phyloP scores from a whole-genome alignment of 495 filamentous ascomycete genomes.

The Hypoxylon trugodes region DNA sequence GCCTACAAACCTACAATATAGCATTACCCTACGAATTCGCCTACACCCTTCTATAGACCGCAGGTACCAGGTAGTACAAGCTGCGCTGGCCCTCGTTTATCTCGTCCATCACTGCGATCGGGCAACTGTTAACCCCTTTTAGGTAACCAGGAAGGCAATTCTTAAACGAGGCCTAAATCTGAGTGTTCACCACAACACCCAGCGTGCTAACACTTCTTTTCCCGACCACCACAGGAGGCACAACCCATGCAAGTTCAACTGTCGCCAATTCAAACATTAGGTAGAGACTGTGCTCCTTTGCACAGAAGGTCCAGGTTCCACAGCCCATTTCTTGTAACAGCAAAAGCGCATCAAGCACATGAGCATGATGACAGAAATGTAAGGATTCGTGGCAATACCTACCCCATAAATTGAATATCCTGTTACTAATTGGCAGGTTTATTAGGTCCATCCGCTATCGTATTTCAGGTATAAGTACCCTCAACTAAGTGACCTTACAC shows the following conservation, averaged over 20 bases:
- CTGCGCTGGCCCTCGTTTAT: slow-evolving; percentile 10
- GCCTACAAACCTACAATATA: no score
- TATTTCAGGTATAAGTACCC: slow-evolving; percentile 18
- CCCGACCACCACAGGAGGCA: neutral
- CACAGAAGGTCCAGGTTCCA: neutral
- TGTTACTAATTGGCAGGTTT: neutral
- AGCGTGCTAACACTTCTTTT: slow-evolving; percentile 1
- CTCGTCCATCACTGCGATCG: slow-evolving; percentile 5
- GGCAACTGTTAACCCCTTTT: slow-evolving; percentile 10
- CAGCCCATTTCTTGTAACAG: neutral
- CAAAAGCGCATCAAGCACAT: neutral
- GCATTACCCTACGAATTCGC: slow-evolving; percentile 14
- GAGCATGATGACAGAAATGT: slow-evolving; percentile 4
- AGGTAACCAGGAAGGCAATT: slow-evolving; percentile 14
- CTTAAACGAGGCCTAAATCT: slow-evolving; percentile 7
- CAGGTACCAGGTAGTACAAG: slow-evolving; percentile 25
- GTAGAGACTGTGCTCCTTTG: neutral
- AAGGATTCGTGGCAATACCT: slow-evolving; percentile 17
- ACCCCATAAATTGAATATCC: slow-evolving; percentile 9
- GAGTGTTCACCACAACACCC: neutral
- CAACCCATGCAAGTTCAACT: neutral
- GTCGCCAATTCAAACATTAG: neutral
- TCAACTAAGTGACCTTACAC: slow-evolving; percentile 19
- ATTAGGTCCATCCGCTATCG: neutral
- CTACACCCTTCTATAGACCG: neutral